These are phyloP conservation scores for Saitozyma sp. DNA, from an alignment of 768 basidiomycete species.

Conservation along the genomic window DNA sequence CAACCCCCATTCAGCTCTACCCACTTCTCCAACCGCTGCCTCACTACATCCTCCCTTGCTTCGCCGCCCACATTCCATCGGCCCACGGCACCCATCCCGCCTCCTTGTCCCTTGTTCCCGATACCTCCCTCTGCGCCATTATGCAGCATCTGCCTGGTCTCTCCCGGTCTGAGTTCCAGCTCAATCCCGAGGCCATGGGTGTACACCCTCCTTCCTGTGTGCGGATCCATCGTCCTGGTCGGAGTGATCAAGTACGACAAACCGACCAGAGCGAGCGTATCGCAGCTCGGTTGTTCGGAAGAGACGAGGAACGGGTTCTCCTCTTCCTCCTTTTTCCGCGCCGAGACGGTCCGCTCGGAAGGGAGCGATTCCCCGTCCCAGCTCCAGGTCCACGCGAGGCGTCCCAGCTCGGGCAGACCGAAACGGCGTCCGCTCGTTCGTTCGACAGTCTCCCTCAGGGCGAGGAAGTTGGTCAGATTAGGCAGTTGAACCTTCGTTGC, in stretches of 20 bases:
- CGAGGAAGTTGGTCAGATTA: conserved; percentile 43
- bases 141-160: conserved; percentile 44
- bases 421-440: conserved; percentile 43
- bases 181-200: conserved; percentile 50
- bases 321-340: conserved; percentile 18
- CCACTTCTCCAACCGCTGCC: conserved; percentile 43
- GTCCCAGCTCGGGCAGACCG: conserved; percentile 37
- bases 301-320: conserved; percentile 46
- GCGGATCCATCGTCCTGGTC: conserved; percentile 43
- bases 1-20: conserved; percentile 42
- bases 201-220: conserved; percentile 32
- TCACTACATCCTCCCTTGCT: conserved; percentile 34
- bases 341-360: conserved; percentile 20
- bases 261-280: conserved; percentile 15
- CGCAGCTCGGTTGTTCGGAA: not conserved
- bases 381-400: conserved; percentile 50
- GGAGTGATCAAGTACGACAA: conserved; percentile 43
- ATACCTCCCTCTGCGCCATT: conserved; percentile 41
- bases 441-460: conserved; percentile 45
- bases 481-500: conserved; percentile 34
- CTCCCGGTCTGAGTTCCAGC: conserved; percentile 40
- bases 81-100: conserved; percentile 44
- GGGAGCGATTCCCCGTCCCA: conserved; percentile 41
- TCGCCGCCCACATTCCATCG: conserved; percentile 48
- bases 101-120: conserved; percentile 47